Evolutionary conservation across 257 asterid genomes (phyloP).

Genomic region (Capsicum rhomboideum): DNA sequence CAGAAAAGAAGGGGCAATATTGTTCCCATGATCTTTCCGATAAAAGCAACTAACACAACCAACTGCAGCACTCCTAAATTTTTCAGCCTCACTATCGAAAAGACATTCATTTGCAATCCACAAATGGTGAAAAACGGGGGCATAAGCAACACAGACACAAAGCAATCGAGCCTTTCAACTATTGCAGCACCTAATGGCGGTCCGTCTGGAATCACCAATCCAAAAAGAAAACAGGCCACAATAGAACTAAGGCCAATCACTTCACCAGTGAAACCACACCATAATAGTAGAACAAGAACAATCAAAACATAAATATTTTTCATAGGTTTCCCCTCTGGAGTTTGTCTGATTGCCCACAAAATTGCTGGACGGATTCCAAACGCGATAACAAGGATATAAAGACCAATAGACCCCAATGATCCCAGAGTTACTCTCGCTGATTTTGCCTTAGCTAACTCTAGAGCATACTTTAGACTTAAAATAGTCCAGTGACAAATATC

Average conservation of each 20-base stretch:
- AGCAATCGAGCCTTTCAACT: slow-evolving; percentile 58
- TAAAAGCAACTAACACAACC: slow-evolving; percentile 45
- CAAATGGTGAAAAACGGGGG: slow-evolving; percentile 47
- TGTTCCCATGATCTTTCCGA: slow-evolving; percentile 51
- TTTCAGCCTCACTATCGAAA: slow-evolving; percentile 24
- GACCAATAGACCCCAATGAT: slow-evolving; percentile 12
- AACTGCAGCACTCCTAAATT: slow-evolving; percentile 43
- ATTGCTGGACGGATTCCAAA: slow-evolving; percentile 53
- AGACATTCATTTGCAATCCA: slow-evolving; percentile 48
- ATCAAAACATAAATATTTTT: slow-evolving; percentile 34
- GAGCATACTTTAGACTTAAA: slow-evolving; percentile 22
- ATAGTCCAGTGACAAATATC: slow-evolving; percentile 48
- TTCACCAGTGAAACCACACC: slow-evolving; percentile 41
- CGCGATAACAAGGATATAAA: slow-evolving; percentile 23
- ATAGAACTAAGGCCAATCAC: slow-evolving; percentile 46
- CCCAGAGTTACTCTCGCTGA: slow-evolving; percentile 26
- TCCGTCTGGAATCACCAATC: slow-evolving; percentile 58
- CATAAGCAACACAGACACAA: slow-evolving; percentile 41
- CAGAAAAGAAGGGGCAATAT: slow-evolving; percentile 48
- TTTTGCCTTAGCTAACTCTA: slow-evolving; percentile 17
- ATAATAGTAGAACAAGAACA: slow-evolving; percentile 27
- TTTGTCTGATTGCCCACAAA: slow-evolving; percentile 43
- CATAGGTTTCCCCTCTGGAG: slow-evolving; percentile 48
- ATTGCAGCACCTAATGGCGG: slow-evolving; percentile 57
- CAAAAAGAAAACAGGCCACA: slow-evolving; percentile 37